These are phyloP conservation scores for Penicillium nucicola DNA, from an alignment of 495 filamentous ascomycete genomes.

Conservation along the genomic window DNA sequence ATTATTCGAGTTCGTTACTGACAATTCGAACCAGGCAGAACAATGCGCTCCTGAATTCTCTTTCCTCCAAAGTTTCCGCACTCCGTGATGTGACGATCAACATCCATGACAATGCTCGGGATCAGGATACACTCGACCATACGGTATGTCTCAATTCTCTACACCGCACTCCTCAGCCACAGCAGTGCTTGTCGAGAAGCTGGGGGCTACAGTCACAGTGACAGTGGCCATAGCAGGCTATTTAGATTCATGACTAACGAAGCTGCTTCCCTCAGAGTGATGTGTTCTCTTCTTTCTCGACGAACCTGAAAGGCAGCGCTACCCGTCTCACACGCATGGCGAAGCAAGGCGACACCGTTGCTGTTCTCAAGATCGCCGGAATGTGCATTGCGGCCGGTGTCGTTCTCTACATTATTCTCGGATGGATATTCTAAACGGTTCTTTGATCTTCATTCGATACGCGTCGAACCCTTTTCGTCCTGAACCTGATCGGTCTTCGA, in stretches of 20 bases:
- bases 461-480: neutral
- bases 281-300: conserved; percentile 57
- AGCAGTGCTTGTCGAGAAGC: neutral
- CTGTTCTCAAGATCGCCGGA: conserved; percentile 81
- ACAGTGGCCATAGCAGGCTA: neutral
- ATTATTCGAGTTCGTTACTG: conserved; percentile 1
- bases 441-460: neutral
- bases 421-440: conserved; percentile 57
- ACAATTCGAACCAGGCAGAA: conserved; percentile 64
- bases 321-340: conserved; percentile 90
- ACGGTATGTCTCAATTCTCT: conserved; percentile 55
- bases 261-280: conserved; percentile 42
- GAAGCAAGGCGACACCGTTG: conserved; percentile 81
- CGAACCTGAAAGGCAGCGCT: conserved; percentile 76
- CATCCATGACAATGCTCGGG: conserved; percentile 91
- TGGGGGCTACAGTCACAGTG: too few species aligned
- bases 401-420: conserved; percentile 67
- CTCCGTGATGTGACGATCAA: conserved; percentile 96
- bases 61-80: conserved; percentile 84
- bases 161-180: neutral
- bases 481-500: neutral
- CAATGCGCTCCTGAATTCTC: conserved; percentile 88
- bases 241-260: conserved; percentile 3
- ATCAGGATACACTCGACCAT: conserved; percentile 81
- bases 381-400: conserved; percentile 75